These are phyloP conservation scores for Cornus controversa DNA, from an alignment of 148 eudicot species.

Conservation along the genomic window DNA sequence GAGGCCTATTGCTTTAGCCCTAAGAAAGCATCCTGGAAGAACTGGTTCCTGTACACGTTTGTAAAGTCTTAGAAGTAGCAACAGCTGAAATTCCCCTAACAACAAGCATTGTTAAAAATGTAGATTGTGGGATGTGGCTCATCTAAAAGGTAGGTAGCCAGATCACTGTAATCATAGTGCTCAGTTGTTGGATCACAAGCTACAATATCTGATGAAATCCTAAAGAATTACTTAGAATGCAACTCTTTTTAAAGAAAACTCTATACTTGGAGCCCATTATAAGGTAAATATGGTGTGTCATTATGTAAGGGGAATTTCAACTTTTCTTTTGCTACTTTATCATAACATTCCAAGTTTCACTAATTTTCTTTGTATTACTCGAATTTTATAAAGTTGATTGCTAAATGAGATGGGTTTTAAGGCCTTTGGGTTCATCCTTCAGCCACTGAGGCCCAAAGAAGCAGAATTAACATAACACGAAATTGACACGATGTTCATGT, in stretches of 20 bases:
- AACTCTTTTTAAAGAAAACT: too few relatives aligned
- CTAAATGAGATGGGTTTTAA: too few relatives aligned
- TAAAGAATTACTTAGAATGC: too few relatives aligned
- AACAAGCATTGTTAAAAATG: background rate
- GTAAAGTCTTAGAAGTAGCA: slow-evolving; percentile 2
- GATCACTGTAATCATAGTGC: background rate
- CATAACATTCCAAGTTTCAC: background rate
- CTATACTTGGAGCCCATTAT: too few relatives aligned
- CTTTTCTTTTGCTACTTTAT: background rate
- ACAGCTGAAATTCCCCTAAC: background rate
- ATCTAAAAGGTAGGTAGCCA: background rate
- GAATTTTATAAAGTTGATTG: too few relatives aligned
- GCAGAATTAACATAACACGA: background rate
- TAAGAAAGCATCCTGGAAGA: slow-evolving; percentile 80
- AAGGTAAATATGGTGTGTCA: background rate
- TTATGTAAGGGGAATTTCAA: background rate
- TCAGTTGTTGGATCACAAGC: background rate
- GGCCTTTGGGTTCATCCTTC: background rate
- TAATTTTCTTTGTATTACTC: too few relatives aligned
- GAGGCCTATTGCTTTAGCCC: slow-evolving; percentile 80
- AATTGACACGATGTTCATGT: background rate
- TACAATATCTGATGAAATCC: background rate
- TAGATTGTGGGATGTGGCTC: background rate
- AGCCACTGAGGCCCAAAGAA: background rate
- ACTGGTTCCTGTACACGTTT: slow-evolving; percentile 59